Base-by-base conservation (phyloP, 2,329 filamentous ascomycete genomes). In the Aureobasidium sp. region DNA sequence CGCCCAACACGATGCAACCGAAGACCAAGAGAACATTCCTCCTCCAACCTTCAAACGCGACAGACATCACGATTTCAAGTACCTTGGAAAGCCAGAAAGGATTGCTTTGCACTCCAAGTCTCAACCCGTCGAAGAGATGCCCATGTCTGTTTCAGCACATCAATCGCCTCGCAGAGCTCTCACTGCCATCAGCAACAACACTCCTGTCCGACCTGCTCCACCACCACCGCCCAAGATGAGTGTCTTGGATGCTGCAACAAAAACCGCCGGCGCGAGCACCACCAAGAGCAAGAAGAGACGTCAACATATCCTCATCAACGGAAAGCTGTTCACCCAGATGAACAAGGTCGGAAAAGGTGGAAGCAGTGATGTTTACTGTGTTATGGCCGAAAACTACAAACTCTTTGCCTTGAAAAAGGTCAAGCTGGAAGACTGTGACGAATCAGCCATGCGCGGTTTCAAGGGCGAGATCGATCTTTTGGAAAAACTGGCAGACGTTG, bases 311-410 rank as follows among this genome's bases (percentile, higher is more conserved):
- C 86, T 87, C 49, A 86, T 99, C 63, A 99, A 99, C 69, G 90
- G 90, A 63, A 95, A 95, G 70, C 83, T 86, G 37, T 99, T 95
- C 70, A 94, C 91, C 23, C 83, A 93, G 49, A 83, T 97, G 64
- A 92, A 96, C 71, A 90, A 88, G 66, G 86, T 99, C 65, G 94
- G 94, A 10, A 87, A 92, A 61, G 94, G 94, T 64, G 94, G 94
- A 33, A 96, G 90, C 66, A 92, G 88, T 53, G 92, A 95, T 69
- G 94, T 99, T 1, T 99, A 96, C 73, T 87, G 91, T 47, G 94
- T 99, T 35, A 95, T 95, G 79, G 93, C 94, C 0, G 94, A 99
- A 73, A 97, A 96, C 69, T 92, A 90, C 69, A 95, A 92, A 72
- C 90, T 96, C 74, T 92, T 96, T 74, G 94, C 94, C 0, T 76